Base-by-base conservation (phyloP, 257 asterid species). In the Solanum clarkiae region DNA sequence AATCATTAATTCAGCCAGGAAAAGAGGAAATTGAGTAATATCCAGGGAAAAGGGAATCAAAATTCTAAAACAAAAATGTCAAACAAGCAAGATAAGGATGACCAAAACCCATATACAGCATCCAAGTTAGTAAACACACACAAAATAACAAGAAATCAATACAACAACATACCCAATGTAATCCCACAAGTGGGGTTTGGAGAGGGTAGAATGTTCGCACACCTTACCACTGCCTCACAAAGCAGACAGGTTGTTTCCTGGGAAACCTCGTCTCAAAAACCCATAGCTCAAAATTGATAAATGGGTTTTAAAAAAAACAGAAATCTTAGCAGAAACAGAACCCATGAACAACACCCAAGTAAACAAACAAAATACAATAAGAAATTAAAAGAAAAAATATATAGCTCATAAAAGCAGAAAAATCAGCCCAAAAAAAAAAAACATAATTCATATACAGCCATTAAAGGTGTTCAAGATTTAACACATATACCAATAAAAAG, bases 271-370 rank as follows among this genome's bases (percentile, higher is more conserved):
- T 32, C 36, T 32, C 36, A 32, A 32, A 32, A 32, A 32, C 4
- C 36, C 8, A 66, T 66, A 14, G 45, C 6, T 66, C 74, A 66
- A 29, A 32, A 66, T 29, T 66, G 47, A 66, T n/a, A 66, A 29
- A 66, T 66, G 47, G 45, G 9, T 36, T 1, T 5, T 4, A 4
- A 36, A 3, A 29, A 10, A 66, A 29, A 7, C 74, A 66, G 22
- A 0, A 66, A 29, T 7, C 18, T 15, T 32, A 68, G 24, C 49
- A 68, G 22, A 68, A 32, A 15, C 4, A 68, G 47, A 68, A 68
- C 75, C 75, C 75, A 14, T 3, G 74, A 29, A 54, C 49, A n/a
- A 26, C 80, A 92, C 94, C 94, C 89, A 40, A 36, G 15, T 69
- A 42, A 69, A 69, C 51, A 36, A 18, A 40, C 53, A 69, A 24